A percentile compares a stretch with the other conserved stretches of the same genome.
These are phyloP conservation scores for Globisporangium spiculum DNA, from an alignment of 352 stramenopile species.

Conservation along the genomic window DNA sequence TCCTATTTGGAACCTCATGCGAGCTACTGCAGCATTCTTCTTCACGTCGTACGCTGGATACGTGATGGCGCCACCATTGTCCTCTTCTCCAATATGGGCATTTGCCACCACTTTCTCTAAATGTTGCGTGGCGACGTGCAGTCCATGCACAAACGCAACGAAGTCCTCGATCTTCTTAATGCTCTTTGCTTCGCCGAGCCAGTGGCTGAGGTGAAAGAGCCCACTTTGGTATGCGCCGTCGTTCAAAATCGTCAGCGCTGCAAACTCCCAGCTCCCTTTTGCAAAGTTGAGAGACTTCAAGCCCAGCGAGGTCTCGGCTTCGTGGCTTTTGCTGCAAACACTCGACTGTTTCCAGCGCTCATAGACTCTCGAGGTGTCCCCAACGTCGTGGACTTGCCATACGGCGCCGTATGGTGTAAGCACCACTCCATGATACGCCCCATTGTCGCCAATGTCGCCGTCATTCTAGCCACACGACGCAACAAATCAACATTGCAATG, in stretches of 20 bases:
- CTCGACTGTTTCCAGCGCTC: conserved; percentile 18
- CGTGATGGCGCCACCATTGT: conserved; percentile 21
- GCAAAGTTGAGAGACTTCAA: conserved; percentile 15
- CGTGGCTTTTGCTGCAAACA: not conserved
- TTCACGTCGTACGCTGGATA: conserved; percentile 47
- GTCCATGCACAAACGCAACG: conserved; percentile 30
- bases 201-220: conserved; percentile 40
- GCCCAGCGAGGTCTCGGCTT: not conserved
- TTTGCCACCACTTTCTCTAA: conserved; percentile 8
- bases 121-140: conserved; percentile 24
- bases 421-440: conserved; percentile 36
- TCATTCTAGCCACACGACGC: conserved; percentile 30
- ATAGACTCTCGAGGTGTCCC: conserved; percentile 16
- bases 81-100: not conserved
- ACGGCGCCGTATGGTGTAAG: conserved; percentile 41
- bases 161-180: conserved; percentile 27
- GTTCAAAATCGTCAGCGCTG: conserved; percentile 40
- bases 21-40: conserved; percentile 51
- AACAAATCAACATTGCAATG: not conserved
- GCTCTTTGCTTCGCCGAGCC: conserved; percentile 27
- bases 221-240: conserved; percentile 49
- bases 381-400: conserved; percentile 34
- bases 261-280: conserved; percentile 56
- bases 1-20: conserved; percentile 36
- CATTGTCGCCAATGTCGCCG: conserved; percentile 32